Conservation (phyloP, 768 basidiomycete species). For the Suillus subluteus region DNA sequence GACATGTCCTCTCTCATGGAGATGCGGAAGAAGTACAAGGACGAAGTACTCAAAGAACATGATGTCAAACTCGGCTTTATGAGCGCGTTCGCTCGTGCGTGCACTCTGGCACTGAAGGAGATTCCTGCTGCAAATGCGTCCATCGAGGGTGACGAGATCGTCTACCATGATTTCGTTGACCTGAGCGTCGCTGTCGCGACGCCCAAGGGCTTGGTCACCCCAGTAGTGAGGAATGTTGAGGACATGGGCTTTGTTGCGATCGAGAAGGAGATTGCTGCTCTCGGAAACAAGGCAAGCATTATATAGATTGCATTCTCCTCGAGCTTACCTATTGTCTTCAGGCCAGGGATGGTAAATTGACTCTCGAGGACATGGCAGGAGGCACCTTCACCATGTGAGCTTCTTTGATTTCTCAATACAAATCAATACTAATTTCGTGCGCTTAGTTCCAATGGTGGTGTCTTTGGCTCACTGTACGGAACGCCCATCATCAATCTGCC, state of each 20-base stretch:
- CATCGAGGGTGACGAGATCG: slow-evolving; percentile 93
- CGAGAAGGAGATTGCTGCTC: slow-evolving; percentile 87
- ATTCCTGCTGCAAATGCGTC: slow-evolving; percentile 93
- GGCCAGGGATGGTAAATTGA: slow-evolving; percentile 89
- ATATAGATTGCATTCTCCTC: background rate
- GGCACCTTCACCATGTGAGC: slow-evolving; percentile 98
- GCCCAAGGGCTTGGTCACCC: slow-evolving; percentile 96
- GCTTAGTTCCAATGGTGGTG: slow-evolving; percentile 92
- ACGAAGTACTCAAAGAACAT: slow-evolving; percentile 84
- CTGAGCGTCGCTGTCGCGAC: slow-evolving; percentile 96
- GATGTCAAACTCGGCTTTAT: slow-evolving; percentile 99
- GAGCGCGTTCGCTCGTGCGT: slow-evolving; percentile 94
- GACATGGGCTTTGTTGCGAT: slow-evolving; percentile 87
- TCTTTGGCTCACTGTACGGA: slow-evolving; percentile 95
- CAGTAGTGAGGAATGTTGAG: slow-evolving; percentile 92
- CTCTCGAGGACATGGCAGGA: slow-evolving; percentile 98
- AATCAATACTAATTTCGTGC: background rate
- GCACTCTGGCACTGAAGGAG: slow-evolving; percentile 81
- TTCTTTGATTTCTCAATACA: background rate
- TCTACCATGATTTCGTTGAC: slow-evolving; percentile 92
- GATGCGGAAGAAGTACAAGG: slow-evolving; percentile 94
- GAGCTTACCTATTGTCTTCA: background rate
- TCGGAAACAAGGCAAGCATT: slow-evolving; percentile 77
- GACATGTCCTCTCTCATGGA: slow-evolving; percentile 97
- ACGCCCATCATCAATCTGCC: slow-evolving; percentile 99